A percentile compares a stretch with the other conserved stretches of the same genome.
Conservation (phyloP, 116 monocot species). For the Dioscorea cayenensis region DNA sequence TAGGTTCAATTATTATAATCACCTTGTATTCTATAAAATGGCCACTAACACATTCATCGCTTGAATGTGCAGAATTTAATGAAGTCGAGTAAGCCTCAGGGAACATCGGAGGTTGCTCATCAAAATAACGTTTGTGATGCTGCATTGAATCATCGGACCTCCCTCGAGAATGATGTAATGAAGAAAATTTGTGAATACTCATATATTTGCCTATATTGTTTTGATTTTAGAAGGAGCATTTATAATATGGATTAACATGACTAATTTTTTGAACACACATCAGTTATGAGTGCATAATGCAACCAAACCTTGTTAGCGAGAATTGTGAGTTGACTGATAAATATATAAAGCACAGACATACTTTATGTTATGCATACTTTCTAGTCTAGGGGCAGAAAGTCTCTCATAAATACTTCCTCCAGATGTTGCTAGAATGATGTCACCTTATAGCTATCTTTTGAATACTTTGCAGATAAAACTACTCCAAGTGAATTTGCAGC, state of each 20-base stretch:
- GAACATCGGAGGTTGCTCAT: not conserved
- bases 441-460: not conserved
- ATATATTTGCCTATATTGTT: not conserved
- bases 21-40: not conserved
- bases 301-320: too few species aligned
- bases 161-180: slow-evolving; percentile 80
- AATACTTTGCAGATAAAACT: slow-evolving; percentile 44
- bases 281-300: too few species aligned
- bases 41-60: not conserved
- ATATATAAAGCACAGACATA: not conserved
- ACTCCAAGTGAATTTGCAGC: slow-evolving; percentile 66
- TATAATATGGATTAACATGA: not conserved
- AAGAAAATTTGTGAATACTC: not conserved
- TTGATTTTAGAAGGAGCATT: too few species aligned
- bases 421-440: not conserved
- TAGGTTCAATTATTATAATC: not conserved
- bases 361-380: not conserved
- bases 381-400: not conserved
- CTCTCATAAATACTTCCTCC: too few species aligned
- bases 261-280: too few species aligned
- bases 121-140: slow-evolving; percentile 5
- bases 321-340: too few species aligned
- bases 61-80: slow-evolving; percentile 2
- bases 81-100: slow-evolving; percentile 2
- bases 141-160: slow-evolving; percentile 35